Evolutionary conservation across 169 alveolate species (phyloP).

Genomic region (Theileria equi): DNA sequence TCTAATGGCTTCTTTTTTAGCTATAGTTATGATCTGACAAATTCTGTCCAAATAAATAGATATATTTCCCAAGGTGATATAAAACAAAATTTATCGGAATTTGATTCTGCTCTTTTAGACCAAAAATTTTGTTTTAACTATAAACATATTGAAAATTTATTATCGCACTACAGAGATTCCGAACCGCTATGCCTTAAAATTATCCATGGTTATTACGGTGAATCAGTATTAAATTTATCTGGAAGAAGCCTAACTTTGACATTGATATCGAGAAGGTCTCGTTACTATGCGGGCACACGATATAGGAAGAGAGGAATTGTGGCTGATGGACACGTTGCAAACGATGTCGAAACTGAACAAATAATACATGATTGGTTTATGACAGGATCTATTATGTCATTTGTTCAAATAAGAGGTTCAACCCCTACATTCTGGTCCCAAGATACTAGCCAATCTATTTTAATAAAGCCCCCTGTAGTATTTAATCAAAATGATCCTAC

Average conservation of each 20-base stretch:
- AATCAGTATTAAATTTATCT: constrained; percentile 36
- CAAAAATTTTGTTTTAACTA: constrained; percentile 64
- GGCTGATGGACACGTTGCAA: constrained; percentile 81
- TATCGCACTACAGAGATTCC: constrained; percentile 1
- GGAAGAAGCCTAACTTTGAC: constrained; percentile 58
- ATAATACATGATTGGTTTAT: constrained; percentile 73
- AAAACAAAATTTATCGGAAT: constrained; percentile 11
- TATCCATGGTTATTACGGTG: constrained; percentile 67
- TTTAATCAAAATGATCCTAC: constrained; percentile 77
- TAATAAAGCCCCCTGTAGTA: constrained; percentile 68
- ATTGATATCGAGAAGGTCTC: constrained; percentile 89
- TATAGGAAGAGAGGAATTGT: constrained; percentile 92
- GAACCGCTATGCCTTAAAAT: constrained; percentile 40
- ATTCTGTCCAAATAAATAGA: constrained; percentile 56
- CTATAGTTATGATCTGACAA: constrained; percentile 65
- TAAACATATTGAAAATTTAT: constrained; percentile 43
- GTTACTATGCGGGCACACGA: constrained; percentile 92
- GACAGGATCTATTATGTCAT: constrained; percentile 77
- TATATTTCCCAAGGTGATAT: background rate
- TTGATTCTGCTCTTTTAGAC: constrained; percentile 34
- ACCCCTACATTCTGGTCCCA: constrained; percentile 93
- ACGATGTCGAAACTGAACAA: constrained; percentile 95
- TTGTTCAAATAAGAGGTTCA: constrained; percentile 93
- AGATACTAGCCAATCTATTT: constrained; percentile 51
- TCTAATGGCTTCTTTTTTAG: constrained; percentile 67